Evolutionary conservation across 2,329 filamentous ascomycete species (phyloP).

Genomic region (Colletotrichum sp.): DNA sequence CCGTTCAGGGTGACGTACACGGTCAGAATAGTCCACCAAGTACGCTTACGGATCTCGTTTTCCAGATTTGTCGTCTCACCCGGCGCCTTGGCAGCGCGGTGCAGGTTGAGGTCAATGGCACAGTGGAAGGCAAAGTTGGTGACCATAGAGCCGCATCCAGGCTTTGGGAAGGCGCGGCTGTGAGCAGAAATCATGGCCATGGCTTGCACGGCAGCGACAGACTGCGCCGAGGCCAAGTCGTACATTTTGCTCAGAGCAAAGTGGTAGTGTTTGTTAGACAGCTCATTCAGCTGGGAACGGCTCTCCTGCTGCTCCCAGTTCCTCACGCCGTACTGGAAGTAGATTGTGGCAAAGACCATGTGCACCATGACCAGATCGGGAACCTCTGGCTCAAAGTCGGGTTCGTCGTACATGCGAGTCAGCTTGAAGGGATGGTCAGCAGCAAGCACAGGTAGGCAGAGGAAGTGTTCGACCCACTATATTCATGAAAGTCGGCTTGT

Average conservation of each 20-base stretch:
- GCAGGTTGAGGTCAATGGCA: constrained; percentile 77
- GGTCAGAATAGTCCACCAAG: constrained; percentile 76
- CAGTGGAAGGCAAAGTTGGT: constrained; percentile 68
- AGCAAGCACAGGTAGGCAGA: neutral
- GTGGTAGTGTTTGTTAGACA: constrained; percentile 80
- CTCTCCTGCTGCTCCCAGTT: constrained; percentile 64
- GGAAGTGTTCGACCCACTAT: constrained; percentile 54
- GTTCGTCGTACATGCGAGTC: constrained; percentile 72
- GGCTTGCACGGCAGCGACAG: constrained; percentile 73
- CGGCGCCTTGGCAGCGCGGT: constrained; percentile 67
- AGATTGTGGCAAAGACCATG: constrained; percentile 80
- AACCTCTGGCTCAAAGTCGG: constrained; percentile 62
- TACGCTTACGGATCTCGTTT: constrained; percentile 77
- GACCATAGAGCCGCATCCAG: constrained; percentile 75
- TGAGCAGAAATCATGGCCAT: constrained; percentile 74
- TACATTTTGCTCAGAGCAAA: constrained; percentile 74
- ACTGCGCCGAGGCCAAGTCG: constrained; percentile 65
- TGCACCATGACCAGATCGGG: constrained; percentile 75
- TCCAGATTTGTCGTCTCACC: constrained; percentile 60
- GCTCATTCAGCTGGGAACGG: constrained; percentile 60
- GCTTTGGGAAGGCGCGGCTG: constrained; percentile 79
- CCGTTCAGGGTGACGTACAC: constrained; percentile 74
- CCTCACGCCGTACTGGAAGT: constrained; percentile 77
- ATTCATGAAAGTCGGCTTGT: constrained; percentile 74
- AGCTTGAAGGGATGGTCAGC: constrained; percentile 44